Evolutionary conservation across 1,139 yeast species (phyloP).

Genomic region (Scheffersomyces lignicola): DNA sequence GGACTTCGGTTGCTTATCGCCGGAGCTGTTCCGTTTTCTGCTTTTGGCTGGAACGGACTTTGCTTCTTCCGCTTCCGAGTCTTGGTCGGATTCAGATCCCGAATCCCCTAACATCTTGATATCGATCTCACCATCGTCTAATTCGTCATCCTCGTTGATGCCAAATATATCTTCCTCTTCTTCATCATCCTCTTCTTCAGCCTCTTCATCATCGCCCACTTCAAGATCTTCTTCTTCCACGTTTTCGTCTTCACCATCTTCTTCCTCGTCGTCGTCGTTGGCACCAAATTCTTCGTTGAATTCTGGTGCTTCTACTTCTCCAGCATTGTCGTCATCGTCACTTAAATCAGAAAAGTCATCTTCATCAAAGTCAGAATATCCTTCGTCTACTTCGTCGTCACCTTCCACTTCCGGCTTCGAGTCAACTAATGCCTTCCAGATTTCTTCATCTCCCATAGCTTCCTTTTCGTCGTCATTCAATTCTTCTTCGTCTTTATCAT

Average conservation of each 20-base stretch:
- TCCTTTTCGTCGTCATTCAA: constrained; percentile 45
- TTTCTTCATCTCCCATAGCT: constrained; percentile 73
- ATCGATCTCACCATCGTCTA: constrained; percentile 35
- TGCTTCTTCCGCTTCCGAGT: constrained; percentile 18
- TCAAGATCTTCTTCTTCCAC: constrained; percentile 22
- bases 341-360: constrained; percentile 35
- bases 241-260: constrained; percentile 14
- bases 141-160: constrained; percentile 38
- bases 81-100: too few relatives aligned
- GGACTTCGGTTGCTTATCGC: constrained; percentile 28
- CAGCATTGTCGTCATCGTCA: constrained; percentile 23
- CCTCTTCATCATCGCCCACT: constrained; percentile 20
- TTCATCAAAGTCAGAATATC: constrained; percentile 51
- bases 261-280: constrained; percentile 16
- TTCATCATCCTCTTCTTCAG: constrained; percentile 19
- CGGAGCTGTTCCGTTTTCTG: constrained; percentile 25
- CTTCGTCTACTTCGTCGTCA: constrained; percentile 49
- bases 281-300: constrained; percentile 12
- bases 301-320: constrained; percentile 12
- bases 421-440: constrained; percentile 86
- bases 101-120: constrained; percentile 20
- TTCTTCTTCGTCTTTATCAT: constrained; percentile 16
- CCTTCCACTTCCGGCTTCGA: constrained; percentile 80
- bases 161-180: constrained; percentile 28
- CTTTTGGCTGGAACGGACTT: constrained; percentile 17